Evolutionary conservation across 768 basidiomycete species (phyloP).

Genomic region (Tremella fuciformis): DNA sequence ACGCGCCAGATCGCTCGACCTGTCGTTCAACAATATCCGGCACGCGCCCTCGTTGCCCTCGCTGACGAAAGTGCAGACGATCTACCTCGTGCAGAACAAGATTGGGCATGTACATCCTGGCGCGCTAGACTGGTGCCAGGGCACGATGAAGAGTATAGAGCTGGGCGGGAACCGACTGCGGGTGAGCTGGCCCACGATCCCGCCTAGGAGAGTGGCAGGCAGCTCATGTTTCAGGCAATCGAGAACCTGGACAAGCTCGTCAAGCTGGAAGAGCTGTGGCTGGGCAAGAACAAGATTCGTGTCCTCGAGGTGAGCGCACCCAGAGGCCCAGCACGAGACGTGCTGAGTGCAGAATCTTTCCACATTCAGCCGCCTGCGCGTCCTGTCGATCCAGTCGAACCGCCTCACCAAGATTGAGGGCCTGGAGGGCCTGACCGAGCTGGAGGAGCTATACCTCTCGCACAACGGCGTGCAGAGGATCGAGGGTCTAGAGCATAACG

Average conservation of each 20-base stretch:
- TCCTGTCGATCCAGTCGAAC: constrained; percentile 83
- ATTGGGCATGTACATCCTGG: constrained; percentile 67
- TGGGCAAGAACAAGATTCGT: constrained; percentile 95
- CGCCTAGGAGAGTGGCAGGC: background rate
- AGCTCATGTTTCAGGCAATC: constrained; percentile 62
- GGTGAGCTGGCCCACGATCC: constrained; percentile 56
- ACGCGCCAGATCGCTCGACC: constrained; percentile 67
- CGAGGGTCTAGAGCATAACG: constrained; percentile 82
- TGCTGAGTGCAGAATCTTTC: constrained; percentile 62
- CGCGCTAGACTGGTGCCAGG: constrained; percentile 60
- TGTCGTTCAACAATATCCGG: constrained; percentile 90
- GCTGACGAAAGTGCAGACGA: constrained; percentile 59
- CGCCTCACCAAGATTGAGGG: constrained; percentile 83
- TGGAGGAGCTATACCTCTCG: constrained; percentile 88
- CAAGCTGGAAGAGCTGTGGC: constrained; percentile 87
- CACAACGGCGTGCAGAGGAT: constrained; percentile 84
- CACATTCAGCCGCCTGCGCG: constrained; percentile 68
- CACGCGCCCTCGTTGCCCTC: constrained; percentile 57
- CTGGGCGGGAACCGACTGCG: constrained; percentile 89
- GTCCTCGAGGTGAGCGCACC: constrained; percentile 66
- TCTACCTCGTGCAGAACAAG: constrained; percentile 96
- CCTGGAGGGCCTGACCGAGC: constrained; percentile 65
- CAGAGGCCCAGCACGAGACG: background rate
- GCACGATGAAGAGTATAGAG: constrained; percentile 75
- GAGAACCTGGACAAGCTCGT: constrained; percentile 76